Conservation (phyloP, 331 rosid genomes). For the Telfairia occidentalis region DNA sequence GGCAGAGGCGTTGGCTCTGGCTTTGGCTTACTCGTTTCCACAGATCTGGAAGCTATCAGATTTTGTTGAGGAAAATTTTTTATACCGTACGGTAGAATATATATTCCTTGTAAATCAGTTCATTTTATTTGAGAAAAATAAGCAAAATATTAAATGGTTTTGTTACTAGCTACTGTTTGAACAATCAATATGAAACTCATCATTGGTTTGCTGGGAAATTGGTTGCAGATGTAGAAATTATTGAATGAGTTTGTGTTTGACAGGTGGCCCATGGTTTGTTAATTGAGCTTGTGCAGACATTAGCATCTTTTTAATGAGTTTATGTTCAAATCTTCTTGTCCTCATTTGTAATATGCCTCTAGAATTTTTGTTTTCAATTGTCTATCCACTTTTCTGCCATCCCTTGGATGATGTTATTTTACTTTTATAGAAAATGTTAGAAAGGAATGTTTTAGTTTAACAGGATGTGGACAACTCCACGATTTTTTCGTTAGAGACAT, state of each 20-base stretch:
- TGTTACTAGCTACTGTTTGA: background rate
- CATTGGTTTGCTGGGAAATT: background rate
- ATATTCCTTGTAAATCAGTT: background rate
- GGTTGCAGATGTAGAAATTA: background rate
- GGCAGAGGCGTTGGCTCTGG: conserved; percentile 16
- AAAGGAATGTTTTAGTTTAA: background rate
- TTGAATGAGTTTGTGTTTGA: background rate
- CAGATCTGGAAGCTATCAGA: background rate
- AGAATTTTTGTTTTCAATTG: background rate
- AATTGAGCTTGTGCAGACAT: background rate
- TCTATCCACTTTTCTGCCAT: background rate
- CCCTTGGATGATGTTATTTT: background rate
- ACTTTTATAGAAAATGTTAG: too few species aligned
- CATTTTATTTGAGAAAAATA: background rate
- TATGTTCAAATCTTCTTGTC: background rate
- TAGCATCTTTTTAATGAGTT: background rate
- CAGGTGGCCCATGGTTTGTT: background rate
- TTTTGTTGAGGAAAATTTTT: background rate
- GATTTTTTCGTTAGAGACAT: too few species aligned
- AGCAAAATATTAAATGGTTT: background rate
- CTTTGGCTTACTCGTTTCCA: conserved; percentile 3
- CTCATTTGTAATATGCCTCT: background rate
- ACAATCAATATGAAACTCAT: background rate
- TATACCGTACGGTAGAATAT: background rate
- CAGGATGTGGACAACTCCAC: background rate